Evolutionary conservation across 2,329 filamentous ascomycete genomes (phyloP).

Genomic region (Claviceps arundinis): DNA sequence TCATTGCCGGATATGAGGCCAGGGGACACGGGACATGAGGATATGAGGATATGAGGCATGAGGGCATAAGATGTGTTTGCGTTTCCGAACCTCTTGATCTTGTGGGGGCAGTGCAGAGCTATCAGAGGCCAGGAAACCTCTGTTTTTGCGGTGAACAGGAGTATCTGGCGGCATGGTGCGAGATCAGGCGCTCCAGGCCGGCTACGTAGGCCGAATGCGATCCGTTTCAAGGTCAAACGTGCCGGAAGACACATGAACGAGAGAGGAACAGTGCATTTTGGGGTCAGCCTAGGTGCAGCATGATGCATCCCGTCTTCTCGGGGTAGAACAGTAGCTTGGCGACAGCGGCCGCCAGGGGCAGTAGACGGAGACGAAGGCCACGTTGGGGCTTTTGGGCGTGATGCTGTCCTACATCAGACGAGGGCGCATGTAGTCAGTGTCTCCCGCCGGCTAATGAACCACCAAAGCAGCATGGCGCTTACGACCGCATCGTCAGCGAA

Average conservation of each 20-base stretch:
- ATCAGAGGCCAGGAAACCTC: conserved; percentile 36
- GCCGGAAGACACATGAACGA: neutral
- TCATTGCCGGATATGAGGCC: neutral
- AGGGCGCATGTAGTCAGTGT: too few species aligned
- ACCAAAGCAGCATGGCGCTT: too few species aligned
- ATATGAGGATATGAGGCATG: too few species aligned
- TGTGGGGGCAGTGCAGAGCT: conserved; percentile 36
- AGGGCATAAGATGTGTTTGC: neutral
- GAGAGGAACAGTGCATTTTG: neutral
- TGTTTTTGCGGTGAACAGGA: conserved; percentile 24
- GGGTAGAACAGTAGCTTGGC: neutral
- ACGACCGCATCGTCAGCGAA: too few species aligned
- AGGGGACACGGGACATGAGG: neutral
- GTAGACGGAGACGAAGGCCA: too few species aligned
- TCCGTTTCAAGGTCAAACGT: neutral
- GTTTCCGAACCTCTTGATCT: conserved; percentile 30
- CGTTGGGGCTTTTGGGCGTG: too few species aligned
- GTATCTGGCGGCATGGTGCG: conserved; percentile 17
- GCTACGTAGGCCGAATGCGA: neutral
- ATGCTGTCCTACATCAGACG: too few species aligned
- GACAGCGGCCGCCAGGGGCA: too few species aligned
- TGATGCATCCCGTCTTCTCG: neutral
- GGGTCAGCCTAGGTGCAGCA: neutral
- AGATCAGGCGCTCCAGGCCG: too few species aligned
- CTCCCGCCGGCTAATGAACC: too few species aligned